These are phyloP conservation scores for Lycium ferocissimum DNA, from an alignment of 257 asterid species.

Conservation along the genomic window DNA sequence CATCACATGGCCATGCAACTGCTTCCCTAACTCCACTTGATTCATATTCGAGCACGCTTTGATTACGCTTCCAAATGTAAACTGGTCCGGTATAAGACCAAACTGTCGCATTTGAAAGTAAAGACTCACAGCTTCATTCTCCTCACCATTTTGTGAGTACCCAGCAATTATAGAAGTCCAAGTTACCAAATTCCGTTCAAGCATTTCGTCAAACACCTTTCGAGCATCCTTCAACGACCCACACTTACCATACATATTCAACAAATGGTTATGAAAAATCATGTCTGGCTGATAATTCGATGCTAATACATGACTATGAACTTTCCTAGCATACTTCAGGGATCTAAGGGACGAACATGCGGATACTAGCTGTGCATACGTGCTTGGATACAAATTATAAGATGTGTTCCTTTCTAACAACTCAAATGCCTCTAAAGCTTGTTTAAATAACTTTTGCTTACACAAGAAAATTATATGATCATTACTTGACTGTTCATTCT, in stretches of 20 bases:
- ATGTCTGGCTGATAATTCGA: conserved; percentile 56
- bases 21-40: conserved; percentile 54
- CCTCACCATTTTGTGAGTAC: conserved; percentile 60
- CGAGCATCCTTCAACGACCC: conserved; percentile 63
- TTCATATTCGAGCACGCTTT: conserved; percentile 60
- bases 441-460: conserved; percentile 60
- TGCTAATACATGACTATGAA: conserved; percentile 54
- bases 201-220: conserved; percentile 66
- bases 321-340: conserved; percentile 53
- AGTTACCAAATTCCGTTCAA: conserved; percentile 65
- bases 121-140: conserved; percentile 57
- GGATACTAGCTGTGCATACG: conserved; percentile 57
- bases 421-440: conserved; percentile 61
- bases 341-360: conserved; percentile 68
- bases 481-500: conserved; percentile 48
- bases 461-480: conserved; percentile 57
- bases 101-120: conserved; percentile 59
- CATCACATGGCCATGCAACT: conserved; percentile 64
- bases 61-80: conserved; percentile 70
- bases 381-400: conserved; percentile 50
- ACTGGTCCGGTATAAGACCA: conserved; percentile 63
- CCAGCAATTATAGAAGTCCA: conserved; percentile 80
- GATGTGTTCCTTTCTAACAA: conserved; percentile 42
- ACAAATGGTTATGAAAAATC: conserved; percentile 71
- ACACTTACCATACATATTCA: conserved; percentile 84